These are phyloP conservation scores for Neckera pumila DNA, from an alignment of 225 moss, liverwort and hornwort genomes.

Conservation along the genomic window DNA sequence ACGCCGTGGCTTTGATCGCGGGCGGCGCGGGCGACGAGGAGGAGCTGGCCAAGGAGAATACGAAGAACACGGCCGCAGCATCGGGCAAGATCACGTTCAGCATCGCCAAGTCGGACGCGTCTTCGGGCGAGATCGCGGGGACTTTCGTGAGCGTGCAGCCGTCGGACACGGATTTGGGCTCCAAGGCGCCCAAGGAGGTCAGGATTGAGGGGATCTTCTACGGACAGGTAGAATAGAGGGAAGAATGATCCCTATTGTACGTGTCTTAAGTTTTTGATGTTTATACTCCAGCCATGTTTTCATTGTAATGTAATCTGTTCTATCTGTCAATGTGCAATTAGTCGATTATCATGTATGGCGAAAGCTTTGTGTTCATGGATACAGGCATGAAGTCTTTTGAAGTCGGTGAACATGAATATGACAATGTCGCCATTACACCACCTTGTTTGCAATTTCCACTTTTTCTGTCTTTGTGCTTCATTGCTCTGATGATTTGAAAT, in stretches of 20 bases:
- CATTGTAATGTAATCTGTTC: neutral
- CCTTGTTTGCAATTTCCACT: neutral
- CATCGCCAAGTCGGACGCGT: slow-evolving; percentile 34
- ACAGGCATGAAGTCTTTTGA: neutral
- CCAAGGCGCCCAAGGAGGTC: slow-evolving; percentile 82
- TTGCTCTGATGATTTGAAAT: too few species aligned
- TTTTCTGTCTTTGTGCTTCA: too few species aligned
- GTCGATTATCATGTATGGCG: neutral
- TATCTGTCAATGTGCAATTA: neutral
- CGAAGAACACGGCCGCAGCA: slow-evolving; percentile 53
- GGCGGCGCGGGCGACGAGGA: slow-evolving; percentile 73
- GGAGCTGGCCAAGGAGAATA: slow-evolving; percentile 71
- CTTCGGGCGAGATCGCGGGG: slow-evolving; percentile 59
- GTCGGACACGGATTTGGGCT: slow-evolving; percentile 78
- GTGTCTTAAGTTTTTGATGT: neutral
- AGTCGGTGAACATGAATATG: neutral
- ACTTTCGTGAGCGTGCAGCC: slow-evolving; percentile 78
- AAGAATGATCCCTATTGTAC: neutral
- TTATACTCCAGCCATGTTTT: neutral
- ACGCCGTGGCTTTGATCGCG: slow-evolving; percentile 64
- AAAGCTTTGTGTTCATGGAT: neutral
- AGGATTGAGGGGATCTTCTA: slow-evolving; percentile 77
- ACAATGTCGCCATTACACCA: neutral
- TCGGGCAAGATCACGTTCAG: slow-evolving; percentile 59
- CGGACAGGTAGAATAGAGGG: slow-evolving; percentile 51